These are phyloP conservation scores for Apiospora aurea DNA, from an alignment of 2,329 filamentous ascomycete genomes.

Conservation along the genomic window DNA sequence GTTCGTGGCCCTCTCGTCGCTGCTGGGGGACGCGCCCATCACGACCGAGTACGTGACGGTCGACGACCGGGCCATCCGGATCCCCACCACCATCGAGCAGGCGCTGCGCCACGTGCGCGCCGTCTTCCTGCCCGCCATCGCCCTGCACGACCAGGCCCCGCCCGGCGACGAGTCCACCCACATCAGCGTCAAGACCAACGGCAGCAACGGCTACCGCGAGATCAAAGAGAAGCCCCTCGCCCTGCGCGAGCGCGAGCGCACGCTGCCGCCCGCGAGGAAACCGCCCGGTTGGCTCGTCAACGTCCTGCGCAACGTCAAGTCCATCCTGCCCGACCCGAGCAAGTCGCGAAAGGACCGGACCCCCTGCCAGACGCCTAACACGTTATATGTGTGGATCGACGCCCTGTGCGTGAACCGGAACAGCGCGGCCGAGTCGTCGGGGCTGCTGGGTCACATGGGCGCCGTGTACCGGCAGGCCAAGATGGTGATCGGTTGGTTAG, in stretches of 20 bases:
- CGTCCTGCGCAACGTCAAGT: slow-evolving; percentile 26
- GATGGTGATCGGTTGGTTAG: slow-evolving; percentile 45
- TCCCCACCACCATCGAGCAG: slow-evolving; percentile 40
- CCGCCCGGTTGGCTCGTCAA: slow-evolving; percentile 28
- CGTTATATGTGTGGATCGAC: slow-evolving; percentile 29
- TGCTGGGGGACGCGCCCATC: slow-evolving; percentile 28
- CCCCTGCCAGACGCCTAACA: slow-evolving; percentile 16
- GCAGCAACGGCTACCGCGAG: slow-evolving; percentile 1
- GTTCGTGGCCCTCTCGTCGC: slow-evolving; percentile 29
- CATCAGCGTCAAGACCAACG: background rate
- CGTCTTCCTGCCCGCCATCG: slow-evolving; percentile 41
- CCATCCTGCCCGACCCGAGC: slow-evolving; percentile 23
- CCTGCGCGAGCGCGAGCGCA: background rate
- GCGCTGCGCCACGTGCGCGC: slow-evolving; percentile 43
- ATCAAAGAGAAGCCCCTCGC: background rate
- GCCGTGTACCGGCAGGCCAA: slow-evolving; percentile 28
- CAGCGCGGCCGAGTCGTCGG: slow-evolving; percentile 26
- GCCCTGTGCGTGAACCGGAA: slow-evolving; percentile 28
- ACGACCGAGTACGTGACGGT: slow-evolving; percentile 41
- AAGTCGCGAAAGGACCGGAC: background rate
- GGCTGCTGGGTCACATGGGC: slow-evolving; percentile 16
- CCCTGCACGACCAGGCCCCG: background rate
- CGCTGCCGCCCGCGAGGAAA: background rate
- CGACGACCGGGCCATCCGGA: slow-evolving; percentile 36
- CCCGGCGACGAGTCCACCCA: background rate